phyloP scores from a whole-genome alignment of 2,329 filamentous ascomycete species.

The Fusarium coffeatum region DNA sequence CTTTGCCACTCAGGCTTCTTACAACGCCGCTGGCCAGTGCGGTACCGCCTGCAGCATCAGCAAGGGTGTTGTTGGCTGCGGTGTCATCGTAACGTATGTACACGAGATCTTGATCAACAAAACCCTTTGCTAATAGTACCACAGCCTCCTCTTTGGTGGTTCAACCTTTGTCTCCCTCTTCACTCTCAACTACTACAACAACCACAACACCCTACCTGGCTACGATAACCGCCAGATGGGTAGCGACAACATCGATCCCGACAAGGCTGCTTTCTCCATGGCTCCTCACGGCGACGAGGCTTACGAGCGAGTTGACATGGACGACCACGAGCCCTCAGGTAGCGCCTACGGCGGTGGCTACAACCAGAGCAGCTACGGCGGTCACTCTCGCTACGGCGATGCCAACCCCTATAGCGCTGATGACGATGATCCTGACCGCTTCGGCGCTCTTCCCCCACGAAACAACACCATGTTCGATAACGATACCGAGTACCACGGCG shows the following conservation, averaged over 20 bases:
- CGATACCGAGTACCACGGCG: slow-evolving; percentile 60
- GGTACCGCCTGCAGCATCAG: slow-evolving; percentile 68
- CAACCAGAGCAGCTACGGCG: slow-evolving; percentile 50
- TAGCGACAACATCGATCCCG: slow-evolving; percentile 69
- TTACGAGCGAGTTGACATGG: slow-evolving; percentile 70
- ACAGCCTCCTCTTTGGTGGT: slow-evolving; percentile 66
- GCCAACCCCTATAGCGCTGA: slow-evolving; percentile 54
- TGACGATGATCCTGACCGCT: slow-evolving; percentile 56
- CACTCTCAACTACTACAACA: slow-evolving; percentile 70
- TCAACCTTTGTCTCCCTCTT: slow-evolving; percentile 69
- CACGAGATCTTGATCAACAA: not conserved
- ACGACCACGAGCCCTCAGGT: slow-evolving; percentile 59
- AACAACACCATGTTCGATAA: slow-evolving; percentile 61
- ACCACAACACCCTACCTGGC: slow-evolving; percentile 70
- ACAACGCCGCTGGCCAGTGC: slow-evolving; percentile 68
- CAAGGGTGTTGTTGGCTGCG: slow-evolving; percentile 71
- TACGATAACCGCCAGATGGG: slow-evolving; percentile 64
- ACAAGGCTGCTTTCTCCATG: slow-evolving; percentile 76
- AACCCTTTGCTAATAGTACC: not conserved
- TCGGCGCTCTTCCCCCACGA: slow-evolving; percentile 53
- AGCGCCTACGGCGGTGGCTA: slow-evolving; percentile 42
- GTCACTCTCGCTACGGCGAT: slow-evolving; percentile 52
- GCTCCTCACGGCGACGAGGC: slow-evolving; percentile 74
- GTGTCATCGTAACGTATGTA: slow-evolving; percentile 71
- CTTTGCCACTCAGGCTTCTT: slow-evolving; percentile 73